A percentile compares a stretch with the other conserved stretches of the same genome.
Evolutionary conservation across 768 basidiomycete species (phyloP).

Genomic region (Boletus pseudo-olivaceus): DNA sequence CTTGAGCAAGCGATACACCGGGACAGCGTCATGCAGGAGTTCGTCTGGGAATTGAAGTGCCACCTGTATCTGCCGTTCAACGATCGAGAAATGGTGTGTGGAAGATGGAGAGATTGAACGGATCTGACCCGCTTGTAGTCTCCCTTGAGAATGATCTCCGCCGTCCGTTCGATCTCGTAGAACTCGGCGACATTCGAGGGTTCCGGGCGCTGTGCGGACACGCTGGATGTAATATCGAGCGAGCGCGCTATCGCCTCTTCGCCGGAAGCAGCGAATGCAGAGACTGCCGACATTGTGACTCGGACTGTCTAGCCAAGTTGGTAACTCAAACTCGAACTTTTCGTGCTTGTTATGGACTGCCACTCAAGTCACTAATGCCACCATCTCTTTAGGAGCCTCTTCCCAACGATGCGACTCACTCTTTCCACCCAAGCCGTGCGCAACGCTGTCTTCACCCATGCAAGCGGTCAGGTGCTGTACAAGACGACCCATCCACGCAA

Average conservation of each 20-base stretch:
- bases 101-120: neutral
- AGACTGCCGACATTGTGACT: conserved; percentile 11
- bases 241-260: conserved; percentile 61
- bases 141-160: conserved; percentile 53
- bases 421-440: conserved; percentile 23
- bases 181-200: conserved; percentile 51
- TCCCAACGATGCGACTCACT: conserved; percentile 17
- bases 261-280: conserved; percentile 52
- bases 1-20: conserved; percentile 71
- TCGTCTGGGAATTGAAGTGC: conserved; percentile 97
- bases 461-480: conserved; percentile 28
- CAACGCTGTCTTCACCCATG: conserved; percentile 24
- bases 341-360: neutral
- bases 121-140: conserved; percentile 66
- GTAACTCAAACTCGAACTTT: too few relatives aligned
- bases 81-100: neutral
- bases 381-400: neutral
- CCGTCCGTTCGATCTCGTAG: conserved; percentile 74
- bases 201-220: conserved; percentile 30
- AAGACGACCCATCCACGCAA: conserved; percentile 23
- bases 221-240: conserved; percentile 45
- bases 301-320: neutral
- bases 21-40: conserved; percentile 80
- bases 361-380: neutral
- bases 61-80: conserved; percentile 43